Evolutionary conservation across 202 grass and related monocot genomes (phyloP).

Genomic region (Miscanthus sacchariflorus): DNA sequence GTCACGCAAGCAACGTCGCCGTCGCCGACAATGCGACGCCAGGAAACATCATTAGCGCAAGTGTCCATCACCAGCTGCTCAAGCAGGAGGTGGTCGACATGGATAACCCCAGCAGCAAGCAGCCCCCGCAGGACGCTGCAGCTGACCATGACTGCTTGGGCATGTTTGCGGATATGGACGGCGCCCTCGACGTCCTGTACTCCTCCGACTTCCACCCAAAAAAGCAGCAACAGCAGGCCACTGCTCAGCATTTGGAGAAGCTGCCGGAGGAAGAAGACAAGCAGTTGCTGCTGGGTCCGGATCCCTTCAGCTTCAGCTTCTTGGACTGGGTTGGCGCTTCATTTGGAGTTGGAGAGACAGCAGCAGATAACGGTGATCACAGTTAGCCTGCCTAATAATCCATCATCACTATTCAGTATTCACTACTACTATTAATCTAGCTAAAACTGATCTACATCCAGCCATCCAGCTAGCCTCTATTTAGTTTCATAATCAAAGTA

Average conservation of each 20-base stretch:
- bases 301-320: slow-evolving; percentile 56
- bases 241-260: slow-evolving; percentile 4
- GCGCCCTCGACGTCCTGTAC: slow-evolving; percentile 43
- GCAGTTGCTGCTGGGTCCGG: slow-evolving; percentile 26
- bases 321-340: slow-evolving; percentile 51
- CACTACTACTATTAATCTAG: not conserved
- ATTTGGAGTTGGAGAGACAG: slow-evolving; percentile 43
- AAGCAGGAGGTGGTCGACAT: slow-evolving; percentile 62
- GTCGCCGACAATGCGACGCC: not conserved
- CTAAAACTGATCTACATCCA: not conserved
- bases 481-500: not conserved
- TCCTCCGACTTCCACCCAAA: slow-evolving; percentile 31
- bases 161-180: slow-evolving; percentile 58
- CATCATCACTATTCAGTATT: not conserved
- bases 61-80: slow-evolving; percentile 19
- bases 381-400: slow-evolving; percentile 2
- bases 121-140: not conserved
- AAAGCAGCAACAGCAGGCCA: slow-evolving; percentile 16
- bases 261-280: slow-evolving; percentile 36
- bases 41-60: not conserved
- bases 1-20: not conserved
- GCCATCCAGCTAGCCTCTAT: not conserved
- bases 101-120: not conserved
- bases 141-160: slow-evolving; percentile 35
- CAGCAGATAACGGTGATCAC: slow-evolving; percentile 17